phyloP scores from a whole-genome alignment of 495 filamentous ascomycete species.

The Letharia columbiana region DNA sequence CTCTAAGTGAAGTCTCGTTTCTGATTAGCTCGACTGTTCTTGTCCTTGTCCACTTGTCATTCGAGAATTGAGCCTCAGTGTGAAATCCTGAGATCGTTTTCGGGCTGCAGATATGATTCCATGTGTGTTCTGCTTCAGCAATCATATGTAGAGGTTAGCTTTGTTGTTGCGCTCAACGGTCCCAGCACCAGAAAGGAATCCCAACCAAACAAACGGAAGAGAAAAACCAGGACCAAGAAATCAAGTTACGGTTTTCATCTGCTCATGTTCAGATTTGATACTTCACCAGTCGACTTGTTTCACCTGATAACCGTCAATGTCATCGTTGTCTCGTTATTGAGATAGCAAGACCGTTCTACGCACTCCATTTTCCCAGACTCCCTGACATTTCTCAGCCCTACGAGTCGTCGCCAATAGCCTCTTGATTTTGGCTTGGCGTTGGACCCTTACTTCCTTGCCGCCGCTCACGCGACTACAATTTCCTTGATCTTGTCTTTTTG shows the following conservation, averaged over 20 bases:
- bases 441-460: neutral
- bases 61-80: neutral
- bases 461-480: slow-evolving; percentile 4
- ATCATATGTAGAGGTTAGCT: too few species aligned
- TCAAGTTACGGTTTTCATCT: too few species aligned
- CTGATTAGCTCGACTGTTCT: neutral
- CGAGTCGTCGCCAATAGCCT: neutral
- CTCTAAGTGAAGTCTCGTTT: neutral
- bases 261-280: too few species aligned
- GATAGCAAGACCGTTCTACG: too few species aligned
- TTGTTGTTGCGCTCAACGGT: too few species aligned
- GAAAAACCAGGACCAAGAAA: too few species aligned
- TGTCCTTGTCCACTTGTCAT: neutral
- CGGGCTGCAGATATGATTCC: neutral
- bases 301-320: too few species aligned
- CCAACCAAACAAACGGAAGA: too few species aligned
- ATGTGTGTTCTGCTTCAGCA: neutral
- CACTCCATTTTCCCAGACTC: too few species aligned
- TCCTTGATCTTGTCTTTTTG: slow-evolving; percentile 8
- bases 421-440: neutral
- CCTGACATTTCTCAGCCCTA: neutral
- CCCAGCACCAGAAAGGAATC: too few species aligned
- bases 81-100: neutral
- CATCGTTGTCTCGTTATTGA: neutral
- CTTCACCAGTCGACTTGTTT: too few species aligned